These are phyloP conservation scores for Eimeria praecox DNA, from an alignment of 169 alveolate species.

Conservation along the genomic window DNA sequence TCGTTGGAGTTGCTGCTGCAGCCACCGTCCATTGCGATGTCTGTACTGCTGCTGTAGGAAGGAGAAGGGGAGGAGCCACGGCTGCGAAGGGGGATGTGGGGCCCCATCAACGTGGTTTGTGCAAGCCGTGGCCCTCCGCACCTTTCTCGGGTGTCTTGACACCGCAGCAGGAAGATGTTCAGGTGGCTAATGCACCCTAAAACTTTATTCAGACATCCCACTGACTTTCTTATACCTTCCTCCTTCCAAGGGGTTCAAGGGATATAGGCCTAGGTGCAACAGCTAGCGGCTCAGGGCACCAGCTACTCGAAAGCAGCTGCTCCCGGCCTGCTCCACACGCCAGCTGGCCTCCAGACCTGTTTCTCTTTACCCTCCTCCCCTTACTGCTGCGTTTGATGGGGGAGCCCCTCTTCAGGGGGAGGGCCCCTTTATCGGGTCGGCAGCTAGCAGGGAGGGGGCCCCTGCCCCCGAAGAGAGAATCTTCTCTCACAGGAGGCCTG, in stretches of 20 bases:
- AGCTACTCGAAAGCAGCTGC: neutral
- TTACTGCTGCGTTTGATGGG: neutral
- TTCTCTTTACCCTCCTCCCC: neutral
- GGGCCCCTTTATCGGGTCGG: neutral
- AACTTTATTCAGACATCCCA: neutral
- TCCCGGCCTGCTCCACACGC: neutral
- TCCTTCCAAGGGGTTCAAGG: neutral
- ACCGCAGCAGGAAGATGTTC: neutral
- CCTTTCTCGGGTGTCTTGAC: neutral
- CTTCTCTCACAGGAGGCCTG: neutral
- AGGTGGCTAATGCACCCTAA: neutral
- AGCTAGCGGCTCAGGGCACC: neutral
- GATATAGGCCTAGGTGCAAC: neutral
- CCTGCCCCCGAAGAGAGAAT: neutral
- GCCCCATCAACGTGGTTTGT: neutral
- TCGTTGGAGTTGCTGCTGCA: neutral
- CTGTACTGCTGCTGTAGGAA: neutral
- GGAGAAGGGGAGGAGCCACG: constrained; percentile 9
- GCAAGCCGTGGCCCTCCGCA: neutral
- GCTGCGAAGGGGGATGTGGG: neutral
- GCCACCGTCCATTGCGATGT: neutral
- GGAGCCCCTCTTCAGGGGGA: neutral
- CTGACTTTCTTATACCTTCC: neutral
- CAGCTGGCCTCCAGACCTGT: neutral
- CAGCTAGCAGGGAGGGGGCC: neutral